A percentile compares a stretch with the other conserved stretches of the same genome.
Conservation (phyloP, 345 rosid genomes). For the Gossypium thurberi region DNA sequence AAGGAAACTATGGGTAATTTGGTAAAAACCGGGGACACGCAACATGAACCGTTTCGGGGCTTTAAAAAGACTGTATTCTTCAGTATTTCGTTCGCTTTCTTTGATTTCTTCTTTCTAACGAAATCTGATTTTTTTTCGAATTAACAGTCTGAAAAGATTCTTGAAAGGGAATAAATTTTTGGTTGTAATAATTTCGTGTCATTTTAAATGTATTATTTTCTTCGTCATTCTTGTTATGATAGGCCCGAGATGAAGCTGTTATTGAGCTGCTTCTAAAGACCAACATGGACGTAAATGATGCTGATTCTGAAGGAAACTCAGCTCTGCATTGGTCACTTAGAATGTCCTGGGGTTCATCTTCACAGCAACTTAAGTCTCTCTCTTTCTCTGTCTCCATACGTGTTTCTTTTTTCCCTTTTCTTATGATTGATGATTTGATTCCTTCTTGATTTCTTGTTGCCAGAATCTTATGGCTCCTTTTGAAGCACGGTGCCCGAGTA, state of each 20-base stretch:
- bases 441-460: constrained; percentile 9
- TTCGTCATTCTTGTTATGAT: constrained; percentile 4
- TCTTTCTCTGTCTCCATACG: constrained; percentile 19
- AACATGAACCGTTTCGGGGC: background rate
- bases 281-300: constrained; percentile 46
- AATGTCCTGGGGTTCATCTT: constrained; percentile 42
- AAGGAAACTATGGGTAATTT: constrained; percentile 5
- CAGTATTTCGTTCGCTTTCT: background rate
- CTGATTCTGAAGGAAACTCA: constrained; percentile 64
- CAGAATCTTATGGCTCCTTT: constrained; percentile 60
- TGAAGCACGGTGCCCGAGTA: constrained; percentile 53
- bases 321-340: constrained; percentile 70
- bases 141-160: background rate
- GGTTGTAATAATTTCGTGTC: background rate
- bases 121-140: background rate
- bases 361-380: constrained; percentile 55
- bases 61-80: background rate
- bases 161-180: background rate
- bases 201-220: background rate
- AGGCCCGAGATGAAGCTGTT: constrained; percentile 77
- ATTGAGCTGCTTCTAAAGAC: constrained; percentile 60
- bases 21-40: constrained; percentile 3
- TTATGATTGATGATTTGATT: constrained; percentile 1
- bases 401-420: background rate
- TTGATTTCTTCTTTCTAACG: background rate